Base-by-base conservation (phyloP, 2,329 filamentous ascomycete species). In the Colletotrichum lupini region DNA sequence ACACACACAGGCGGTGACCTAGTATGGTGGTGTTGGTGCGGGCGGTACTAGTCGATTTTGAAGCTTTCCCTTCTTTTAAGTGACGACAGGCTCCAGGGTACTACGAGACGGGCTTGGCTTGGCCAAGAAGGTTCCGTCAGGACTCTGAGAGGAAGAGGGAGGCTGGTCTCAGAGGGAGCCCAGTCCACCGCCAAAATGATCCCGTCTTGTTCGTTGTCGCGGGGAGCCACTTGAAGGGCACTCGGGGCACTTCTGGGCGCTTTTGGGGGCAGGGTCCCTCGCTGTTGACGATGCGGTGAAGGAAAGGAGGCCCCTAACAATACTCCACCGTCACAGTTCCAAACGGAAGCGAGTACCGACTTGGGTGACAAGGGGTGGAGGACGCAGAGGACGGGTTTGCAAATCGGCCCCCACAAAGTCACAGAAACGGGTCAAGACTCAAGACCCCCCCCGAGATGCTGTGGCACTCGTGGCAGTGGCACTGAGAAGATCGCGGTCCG, bases 241-340 rank as follows among this genome's bases (percentile, higher is more conserved):
- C 70, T 60, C 59, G 55, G 57, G 60, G 67, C 67, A 22, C n/a
- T 53, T 72, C 64, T 62, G 64, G 68, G 57, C 64, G 58, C 53
- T n/a, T 53, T 56, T 24, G 37, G 57, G 66, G 59, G 30, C 42
- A 68, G 61, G 67, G 67, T 56, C 26, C 55, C 53, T 60, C 67
- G 67, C 67, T 57, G 70, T 46, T 42, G 46, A 73, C 70, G 67
- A 73, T 73, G 70, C 70, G 70, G 70, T 73, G 70, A 73, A 37
- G 69, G 67, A 73, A 55, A 70, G 60, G 60, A 64, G 46, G 60
- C 35, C 70, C 67, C 67, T 73, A 61, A 70, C 64, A 73, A 55
- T 57, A 65, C 70, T 59, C 69, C 69, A 72, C 69, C 58, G 58
- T 52, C 66, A 24, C 42, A 52, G 30, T 59, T 69, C 59, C 67